Evolutionary conservation across 345 rosid species (phyloP).

Genomic region (Citrus trifoliata): DNA sequence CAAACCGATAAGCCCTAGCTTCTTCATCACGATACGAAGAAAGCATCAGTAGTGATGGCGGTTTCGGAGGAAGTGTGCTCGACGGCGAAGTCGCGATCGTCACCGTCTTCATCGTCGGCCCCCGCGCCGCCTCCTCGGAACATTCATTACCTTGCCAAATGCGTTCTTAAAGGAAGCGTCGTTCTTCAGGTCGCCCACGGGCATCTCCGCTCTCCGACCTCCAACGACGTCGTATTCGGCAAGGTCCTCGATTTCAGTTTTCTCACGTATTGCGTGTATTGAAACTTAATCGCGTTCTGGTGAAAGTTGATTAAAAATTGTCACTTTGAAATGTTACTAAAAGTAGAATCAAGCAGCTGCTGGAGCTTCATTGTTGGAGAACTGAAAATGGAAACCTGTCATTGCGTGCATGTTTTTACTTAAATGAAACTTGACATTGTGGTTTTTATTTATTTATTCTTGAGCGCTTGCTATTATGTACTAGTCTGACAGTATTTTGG

Average conservation of each 20-base stretch:
- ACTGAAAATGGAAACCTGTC: neutral
- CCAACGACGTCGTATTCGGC: constrained; percentile 80
- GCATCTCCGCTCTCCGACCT: constrained; percentile 65
- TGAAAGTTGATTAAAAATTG: neutral
- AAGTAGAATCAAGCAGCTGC: neutral
- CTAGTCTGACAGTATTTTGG: constrained; percentile 5
- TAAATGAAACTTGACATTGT: neutral
- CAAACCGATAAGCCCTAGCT: constrained; percentile 5
- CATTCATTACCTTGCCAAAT: constrained; percentile 79
- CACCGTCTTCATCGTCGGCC: constrained; percentile 51
- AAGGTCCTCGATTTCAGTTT: constrained; percentile 42
- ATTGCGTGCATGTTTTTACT: neutral
- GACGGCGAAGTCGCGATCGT: constrained; percentile 60
- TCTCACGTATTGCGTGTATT: neutral
- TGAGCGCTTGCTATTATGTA: neutral
- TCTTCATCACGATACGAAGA: neutral
- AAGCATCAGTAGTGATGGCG: constrained; percentile 48
- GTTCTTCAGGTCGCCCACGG: constrained; percentile 83
- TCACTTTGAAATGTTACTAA: neutral
- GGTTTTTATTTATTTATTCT: neutral
- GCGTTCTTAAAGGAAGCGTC: constrained; percentile 80
- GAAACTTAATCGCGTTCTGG: neutral
- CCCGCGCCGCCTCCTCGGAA: constrained; percentile 32
- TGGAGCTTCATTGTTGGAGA: neutral
- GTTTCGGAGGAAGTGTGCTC: constrained; percentile 94